phyloP scores from a whole-genome alignment of 176 grass and related monocot genomes.

The Aegilops bicornis region DNA sequence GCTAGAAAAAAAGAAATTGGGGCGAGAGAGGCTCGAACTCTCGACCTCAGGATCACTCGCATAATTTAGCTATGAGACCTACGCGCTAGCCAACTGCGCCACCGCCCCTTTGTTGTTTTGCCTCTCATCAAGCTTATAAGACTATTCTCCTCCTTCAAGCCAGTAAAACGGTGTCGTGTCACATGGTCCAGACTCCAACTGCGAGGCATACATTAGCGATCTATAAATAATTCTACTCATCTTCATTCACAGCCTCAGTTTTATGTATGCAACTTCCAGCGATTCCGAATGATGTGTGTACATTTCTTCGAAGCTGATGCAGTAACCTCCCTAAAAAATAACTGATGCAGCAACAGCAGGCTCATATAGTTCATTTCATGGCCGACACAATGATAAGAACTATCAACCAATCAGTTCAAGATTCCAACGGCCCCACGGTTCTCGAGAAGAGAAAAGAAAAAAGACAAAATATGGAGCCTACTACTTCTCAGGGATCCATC shows the following conservation, averaged over 20 bases:
- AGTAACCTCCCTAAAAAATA: no score
- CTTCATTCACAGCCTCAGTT: background rate
- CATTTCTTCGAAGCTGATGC: background rate
- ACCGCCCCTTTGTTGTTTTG: constrained; percentile 14
- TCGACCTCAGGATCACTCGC: constrained; percentile 71
- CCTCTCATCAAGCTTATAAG: no score
- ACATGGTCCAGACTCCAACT: no score
- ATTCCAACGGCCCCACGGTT: background rate
- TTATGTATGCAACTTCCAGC: background rate
- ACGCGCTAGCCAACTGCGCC: constrained; percentile 85
- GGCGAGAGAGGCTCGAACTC: constrained; percentile 86
- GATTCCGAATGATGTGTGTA: background rate
- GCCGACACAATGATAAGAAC: background rate
- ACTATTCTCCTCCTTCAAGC: no score
- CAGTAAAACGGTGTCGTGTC: no score
- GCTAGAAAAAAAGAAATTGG: background rate
- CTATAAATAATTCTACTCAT: no score
- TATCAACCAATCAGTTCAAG: background rate
- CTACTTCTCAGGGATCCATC: background rate
- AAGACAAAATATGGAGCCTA: no score
- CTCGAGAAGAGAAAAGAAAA: background rate
- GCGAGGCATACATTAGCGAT: no score
- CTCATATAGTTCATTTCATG: background rate
- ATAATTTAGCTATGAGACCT: constrained; percentile 34
- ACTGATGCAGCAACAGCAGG: no score